phyloP scores from a whole-genome alignment of 169 alveolate species.

The Plasmodium inui region DNA sequence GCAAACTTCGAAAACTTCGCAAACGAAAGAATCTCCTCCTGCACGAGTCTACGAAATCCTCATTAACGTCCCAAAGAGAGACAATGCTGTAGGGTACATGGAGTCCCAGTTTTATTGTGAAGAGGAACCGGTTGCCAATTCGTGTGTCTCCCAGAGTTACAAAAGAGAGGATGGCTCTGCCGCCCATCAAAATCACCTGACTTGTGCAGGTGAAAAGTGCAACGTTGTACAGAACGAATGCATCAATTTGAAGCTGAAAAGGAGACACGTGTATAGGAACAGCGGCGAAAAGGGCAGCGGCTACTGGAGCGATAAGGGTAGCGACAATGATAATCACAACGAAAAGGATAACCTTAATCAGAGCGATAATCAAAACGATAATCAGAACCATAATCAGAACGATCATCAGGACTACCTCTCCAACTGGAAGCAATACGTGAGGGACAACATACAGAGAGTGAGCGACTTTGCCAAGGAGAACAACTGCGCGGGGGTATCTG shows the following conservation, averaged over 20 bases:
- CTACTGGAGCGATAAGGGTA: not conserved
- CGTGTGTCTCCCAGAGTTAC: not conserved
- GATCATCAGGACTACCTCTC: not conserved
- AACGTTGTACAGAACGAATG: not conserved
- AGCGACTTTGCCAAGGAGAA: not conserved
- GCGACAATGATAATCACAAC: too few species aligned
- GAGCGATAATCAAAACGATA: too few species aligned
- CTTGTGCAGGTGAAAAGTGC: not conserved
- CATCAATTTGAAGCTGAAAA: not conserved
- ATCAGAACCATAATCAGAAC: too few species aligned
- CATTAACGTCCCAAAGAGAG: slow-evolving; percentile 13
- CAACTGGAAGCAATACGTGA: not conserved
- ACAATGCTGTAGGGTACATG: not conserved
- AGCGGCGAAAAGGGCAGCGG: not conserved
- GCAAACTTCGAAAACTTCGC: not conserved
- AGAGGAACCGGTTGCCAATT: not conserved
- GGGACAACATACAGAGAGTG: not conserved
- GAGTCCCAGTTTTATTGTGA: not conserved
- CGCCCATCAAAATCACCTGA: not conserved
- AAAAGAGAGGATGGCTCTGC: not conserved
- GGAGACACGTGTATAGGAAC: not conserved
- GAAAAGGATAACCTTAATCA: too few species aligned
- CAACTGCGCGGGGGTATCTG: not conserved
- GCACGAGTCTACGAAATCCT: slow-evolving; percentile 10
- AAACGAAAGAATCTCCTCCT: not conserved